Conservation (phyloP, 2,329 filamentous ascomycete genomes). For the Nothopassalora personata region DNA sequence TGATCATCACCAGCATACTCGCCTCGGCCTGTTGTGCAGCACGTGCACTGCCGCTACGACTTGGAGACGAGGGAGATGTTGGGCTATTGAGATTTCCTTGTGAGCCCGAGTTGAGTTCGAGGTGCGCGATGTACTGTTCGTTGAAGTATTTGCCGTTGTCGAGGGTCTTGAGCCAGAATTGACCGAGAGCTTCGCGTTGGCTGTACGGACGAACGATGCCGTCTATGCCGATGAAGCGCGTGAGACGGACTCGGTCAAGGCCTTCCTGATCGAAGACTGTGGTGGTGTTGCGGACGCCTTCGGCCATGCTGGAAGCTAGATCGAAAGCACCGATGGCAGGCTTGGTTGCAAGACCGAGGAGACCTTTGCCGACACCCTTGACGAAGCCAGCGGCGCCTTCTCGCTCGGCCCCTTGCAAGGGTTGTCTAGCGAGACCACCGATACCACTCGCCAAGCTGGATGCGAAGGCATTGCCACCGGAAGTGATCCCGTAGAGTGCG, state of each 20-base stretch:
- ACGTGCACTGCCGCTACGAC: background rate
- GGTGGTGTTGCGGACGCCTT: constrained; percentile 96
- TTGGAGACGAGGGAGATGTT: constrained; percentile 7
- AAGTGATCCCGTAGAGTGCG: constrained; percentile 90
- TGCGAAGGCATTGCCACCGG: constrained; percentile 90
- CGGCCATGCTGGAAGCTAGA: constrained; percentile 91
- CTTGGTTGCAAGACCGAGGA: constrained; percentile 92
- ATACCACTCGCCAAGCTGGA: constrained; percentile 90
- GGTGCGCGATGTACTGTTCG: constrained; percentile 92
- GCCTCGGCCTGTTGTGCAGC: constrained; percentile 25
- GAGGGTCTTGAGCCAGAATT: constrained; percentile 98
- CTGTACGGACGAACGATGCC: constrained; percentile 93
- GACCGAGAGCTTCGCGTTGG: constrained; percentile 88
- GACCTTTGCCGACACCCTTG: constrained; percentile 93
- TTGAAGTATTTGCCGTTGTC: constrained; percentile 98
- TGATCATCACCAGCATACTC: constrained; percentile 63
- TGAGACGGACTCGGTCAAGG: constrained; percentile 87
- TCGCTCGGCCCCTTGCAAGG: constrained; percentile 90
- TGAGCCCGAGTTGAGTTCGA: constrained; percentile 67
- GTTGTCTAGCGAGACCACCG: constrained; percentile 86
- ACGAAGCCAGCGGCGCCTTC: constrained; percentile 92
- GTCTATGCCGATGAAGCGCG: constrained; percentile 85
- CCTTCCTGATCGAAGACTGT: constrained; percentile 95
- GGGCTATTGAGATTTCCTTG: constrained; percentile 52
- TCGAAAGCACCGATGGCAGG: constrained; percentile 95